Conservation (phyloP, 345 rosid species). For the Eucalyptus pauciflora region DNA sequence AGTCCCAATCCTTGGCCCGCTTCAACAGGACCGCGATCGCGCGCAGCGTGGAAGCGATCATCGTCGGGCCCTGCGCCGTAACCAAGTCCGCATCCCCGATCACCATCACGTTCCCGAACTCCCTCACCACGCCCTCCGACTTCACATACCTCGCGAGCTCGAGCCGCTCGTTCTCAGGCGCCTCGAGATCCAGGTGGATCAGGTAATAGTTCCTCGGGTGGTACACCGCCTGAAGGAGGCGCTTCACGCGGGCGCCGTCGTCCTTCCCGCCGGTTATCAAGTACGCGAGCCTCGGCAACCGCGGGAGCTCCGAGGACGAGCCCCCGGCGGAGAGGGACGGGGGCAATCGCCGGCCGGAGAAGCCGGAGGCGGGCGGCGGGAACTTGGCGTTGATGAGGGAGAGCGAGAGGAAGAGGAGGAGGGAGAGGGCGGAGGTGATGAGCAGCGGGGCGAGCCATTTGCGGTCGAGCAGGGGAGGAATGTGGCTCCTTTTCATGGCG, state of each 20-base stretch:
- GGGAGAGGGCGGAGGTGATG: conserved; percentile 8
- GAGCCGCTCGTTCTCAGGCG: conserved; percentile 64
- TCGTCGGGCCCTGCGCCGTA: conserved; percentile 74
- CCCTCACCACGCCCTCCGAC: conserved; percentile 43
- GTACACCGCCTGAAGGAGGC: conserved; percentile 59
- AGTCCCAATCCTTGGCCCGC: conserved; percentile 74
- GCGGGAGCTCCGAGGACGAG: conserved; percentile 2
- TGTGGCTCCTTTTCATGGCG: conserved; percentile 50
- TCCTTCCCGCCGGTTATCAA: conserved; percentile 71
- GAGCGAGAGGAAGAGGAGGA: conserved; percentile 29
- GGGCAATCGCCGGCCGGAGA: background rate
- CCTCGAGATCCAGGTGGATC: conserved; percentile 77
- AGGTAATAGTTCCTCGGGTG: conserved; percentile 78
- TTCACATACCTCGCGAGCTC: conserved; percentile 71
- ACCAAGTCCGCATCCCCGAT: conserved; percentile 74
- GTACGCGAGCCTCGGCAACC: conserved; percentile 62
- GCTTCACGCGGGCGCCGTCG: conserved; percentile 44
- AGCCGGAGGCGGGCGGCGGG: conserved; percentile 6
- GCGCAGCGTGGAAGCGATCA: conserved; percentile 69
- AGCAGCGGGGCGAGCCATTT: conserved; percentile 26
- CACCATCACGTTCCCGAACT: conserved; percentile 71
- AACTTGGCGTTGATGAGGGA: conserved; percentile 12
- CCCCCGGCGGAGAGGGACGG: background rate
- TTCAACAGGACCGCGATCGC: conserved; percentile 67
- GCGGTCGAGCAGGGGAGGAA: conserved; percentile 31